Base-by-base conservation (phyloP, 257 asterid genomes). In the Ilex asprella region DNA sequence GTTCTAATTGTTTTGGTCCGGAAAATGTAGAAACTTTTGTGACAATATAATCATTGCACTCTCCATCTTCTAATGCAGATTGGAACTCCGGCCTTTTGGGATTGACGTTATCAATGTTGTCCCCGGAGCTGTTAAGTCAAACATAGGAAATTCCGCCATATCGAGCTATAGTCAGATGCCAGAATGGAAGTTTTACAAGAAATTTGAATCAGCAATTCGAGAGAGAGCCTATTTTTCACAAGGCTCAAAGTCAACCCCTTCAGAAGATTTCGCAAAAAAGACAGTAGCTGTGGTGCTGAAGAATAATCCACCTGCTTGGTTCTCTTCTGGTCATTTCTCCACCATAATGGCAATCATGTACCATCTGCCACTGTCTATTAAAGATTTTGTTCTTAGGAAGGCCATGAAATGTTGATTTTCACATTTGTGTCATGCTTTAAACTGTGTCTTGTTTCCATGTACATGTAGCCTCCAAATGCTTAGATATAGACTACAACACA, bases 131-230 rank as follows among this genome's bases (percentile, higher is more conserved):
- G 80, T 92, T 64, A 79, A 64, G 67, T 92, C 97, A 0, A 89
- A 86, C 43, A 66, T 92, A 68, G 97, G 91, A 61, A 75, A 74
- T 52, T 73, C 96, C 12, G 97, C 94, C 29, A 15, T 79, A 29
- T 72, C 78, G 6, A 66, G 9, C 53, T 82, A 83, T 78, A 75
- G 21, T 30, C 67, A 62, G 61, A 86, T 86, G 99, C 99, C 99
- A 1, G 97, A 89, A 57, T 92, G 95, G 97, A 85, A 89, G 71
- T 60, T 86, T 58, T 92, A 81, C 84, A 89, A 92, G 79, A 76
- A 56, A 62, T 92, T 81, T 56, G 85, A 76, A 63, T 89, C 74
- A 58, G 78, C 82, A 10, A 92, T 92, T 56, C 72, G 80, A 70
- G 84, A 78, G 27, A 79, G 99, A 64, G 99, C 96, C 41, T 13